Conservation (phyloP, 2,329 filamentous ascomycete genomes). For the Ascochyta pisi region DNA sequence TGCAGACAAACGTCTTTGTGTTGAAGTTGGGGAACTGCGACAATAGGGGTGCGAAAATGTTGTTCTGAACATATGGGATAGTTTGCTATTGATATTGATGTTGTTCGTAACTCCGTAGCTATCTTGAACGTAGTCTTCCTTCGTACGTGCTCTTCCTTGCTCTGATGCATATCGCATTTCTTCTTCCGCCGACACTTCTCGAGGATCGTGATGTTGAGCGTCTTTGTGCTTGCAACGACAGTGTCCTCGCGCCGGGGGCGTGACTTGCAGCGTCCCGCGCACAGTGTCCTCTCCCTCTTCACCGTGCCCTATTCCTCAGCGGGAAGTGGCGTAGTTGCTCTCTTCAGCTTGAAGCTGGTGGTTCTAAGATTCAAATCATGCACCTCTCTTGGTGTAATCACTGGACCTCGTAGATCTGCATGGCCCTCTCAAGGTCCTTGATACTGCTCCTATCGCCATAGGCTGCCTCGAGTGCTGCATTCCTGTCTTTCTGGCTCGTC, state of each 20-base stretch:
- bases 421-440: constrained; percentile 53
- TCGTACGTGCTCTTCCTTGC: neutral
- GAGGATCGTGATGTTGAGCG: constrained; percentile 12
- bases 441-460: constrained; percentile 55
- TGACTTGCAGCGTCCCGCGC: constrained; percentile 21
- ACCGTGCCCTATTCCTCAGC: neutral
- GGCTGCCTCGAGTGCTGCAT: constrained; percentile 54
- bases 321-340: constrained; percentile 1
- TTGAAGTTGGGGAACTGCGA: neutral
- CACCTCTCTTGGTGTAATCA: constrained; percentile 27
- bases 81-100: constrained; percentile 2
- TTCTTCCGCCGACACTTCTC: constrained; percentile 16
- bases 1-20: neutral
- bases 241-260: constrained; percentile 16
- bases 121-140: constrained; percentile 6
- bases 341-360: constrained; percentile 18
- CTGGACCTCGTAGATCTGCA: constrained; percentile 54
- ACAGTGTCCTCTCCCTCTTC: constrained; percentile 6
- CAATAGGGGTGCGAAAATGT: neutral
- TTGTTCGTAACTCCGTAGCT: constrained; percentile 13
- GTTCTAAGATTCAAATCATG: neutral
- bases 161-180: constrained; percentile 5
- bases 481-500: constrained; percentile 43
- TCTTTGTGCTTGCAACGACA: neutral
- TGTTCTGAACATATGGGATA: constrained; percentile 2